Conservation (phyloP, 768 basidiomycete genomes). For the Cubamyces lactineus region DNA sequence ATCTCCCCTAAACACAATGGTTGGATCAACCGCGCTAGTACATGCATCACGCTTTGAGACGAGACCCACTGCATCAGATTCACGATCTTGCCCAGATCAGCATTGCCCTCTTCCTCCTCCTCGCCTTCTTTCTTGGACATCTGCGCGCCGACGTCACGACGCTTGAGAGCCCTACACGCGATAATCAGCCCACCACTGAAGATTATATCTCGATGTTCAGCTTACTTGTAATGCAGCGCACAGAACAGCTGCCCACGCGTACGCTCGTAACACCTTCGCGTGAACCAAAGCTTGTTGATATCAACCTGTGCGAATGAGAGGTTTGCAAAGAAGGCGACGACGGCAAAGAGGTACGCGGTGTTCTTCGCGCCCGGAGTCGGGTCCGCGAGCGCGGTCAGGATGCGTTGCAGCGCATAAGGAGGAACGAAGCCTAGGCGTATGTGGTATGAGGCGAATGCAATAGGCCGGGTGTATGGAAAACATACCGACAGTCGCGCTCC, state of each 20-base stretch:
- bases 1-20: conserved; percentile 54
- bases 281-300: conserved; percentile 66
- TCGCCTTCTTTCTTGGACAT: conserved; percentile 36
- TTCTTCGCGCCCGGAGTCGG: conserved; percentile 43
- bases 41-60: conserved; percentile 3
- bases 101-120: conserved; percentile 39
- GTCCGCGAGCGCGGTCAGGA: conserved; percentile 52
- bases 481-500: conserved; percentile 57
- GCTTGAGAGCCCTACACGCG: conserved; percentile 46
- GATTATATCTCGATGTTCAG: background rate
- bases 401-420: conserved; percentile 64
- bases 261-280: conserved; percentile 69
- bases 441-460: conserved; percentile 7
- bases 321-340: conserved; percentile 61
- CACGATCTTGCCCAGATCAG: conserved; percentile 71
- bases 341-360: conserved; percentile 60
- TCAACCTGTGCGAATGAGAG: conserved; percentile 71
- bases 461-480: conserved; percentile 22
- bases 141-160: conserved; percentile 59
- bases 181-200: background rate
- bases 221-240: conserved; percentile 62
- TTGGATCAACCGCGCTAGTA: background rate
- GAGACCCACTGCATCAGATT: conserved; percentile 71
- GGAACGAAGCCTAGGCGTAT: conserved; percentile 61
- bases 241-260: conserved; percentile 75